Base-by-base conservation (phyloP, 768 basidiomycete genomes). In the Boletus pseudo-olivaceus region DNA sequence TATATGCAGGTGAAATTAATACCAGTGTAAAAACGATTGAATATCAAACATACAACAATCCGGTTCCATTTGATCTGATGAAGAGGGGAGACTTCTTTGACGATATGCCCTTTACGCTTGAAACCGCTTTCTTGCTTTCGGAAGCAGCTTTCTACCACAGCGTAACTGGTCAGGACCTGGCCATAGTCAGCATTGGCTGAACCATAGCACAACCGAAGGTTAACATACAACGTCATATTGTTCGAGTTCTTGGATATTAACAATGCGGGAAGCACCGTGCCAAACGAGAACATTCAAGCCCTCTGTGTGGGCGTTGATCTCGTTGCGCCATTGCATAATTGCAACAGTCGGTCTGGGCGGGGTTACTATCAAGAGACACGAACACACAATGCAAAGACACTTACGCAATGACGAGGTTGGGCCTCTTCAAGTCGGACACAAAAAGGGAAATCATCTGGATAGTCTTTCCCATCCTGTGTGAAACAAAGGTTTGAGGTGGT, bases 401-500 rank as follows among this genome's bases (percentile, higher is more conserved):
- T 57, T 68, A 91, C 88, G 97, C 97, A 29, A 99, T 80, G 32
- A 99, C 91, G 20, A 99, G 80, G 60, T 94, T 96, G 3, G 94
- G 93, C 67, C 83, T 88, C 56, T 77, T 73, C 45, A 79, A 67
- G 63, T 94, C 91, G 1, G 88, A 83, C 5, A 95, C 83, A 35
- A 99, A 78, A 37, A 98, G 78, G 1, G 94, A 81, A 47, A 99
- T 95, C 60, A 94, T 93, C 67, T 99, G 97, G 55, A 99, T 98
- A 0, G 96, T 99, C 72, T 94, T 93, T 14, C 89, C 90, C 91
- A 94, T 93, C 19, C 89, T 88, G 58, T 15, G 40, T 7, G 26
- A 56, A 47, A 45, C n/a, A 58, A 59, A 20, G 56, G 53, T 47
- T 52, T 60, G 44, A 52, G 53, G 35, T 9, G 49, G 29, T 27